These are phyloP conservation scores for Knufia petricola DNA, from an alignment of 2,329 filamentous ascomycete genomes.

Conservation along the genomic window DNA sequence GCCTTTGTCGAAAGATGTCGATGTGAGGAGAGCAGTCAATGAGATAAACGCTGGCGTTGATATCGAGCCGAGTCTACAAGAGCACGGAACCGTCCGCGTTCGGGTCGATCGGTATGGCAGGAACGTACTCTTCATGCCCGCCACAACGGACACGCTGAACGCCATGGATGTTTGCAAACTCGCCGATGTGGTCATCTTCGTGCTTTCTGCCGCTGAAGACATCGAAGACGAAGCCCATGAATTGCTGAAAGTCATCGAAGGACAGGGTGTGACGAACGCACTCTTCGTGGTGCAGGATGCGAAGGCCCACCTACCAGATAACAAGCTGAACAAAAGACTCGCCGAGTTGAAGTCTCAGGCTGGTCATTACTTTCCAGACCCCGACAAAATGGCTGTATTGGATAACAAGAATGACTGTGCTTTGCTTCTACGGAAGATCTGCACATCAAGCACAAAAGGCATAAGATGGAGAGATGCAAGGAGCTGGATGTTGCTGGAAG, in stretches of 20 bases:
- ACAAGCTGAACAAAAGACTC: conserved; percentile 65
- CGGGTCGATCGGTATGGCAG: conserved; percentile 89
- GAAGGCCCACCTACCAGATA: conserved; percentile 66
- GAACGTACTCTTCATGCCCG: conserved; percentile 74
- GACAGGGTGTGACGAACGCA: conserved; percentile 90
- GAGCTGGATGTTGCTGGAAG: conserved; percentile 89
- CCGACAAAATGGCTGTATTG: conserved; percentile 82
- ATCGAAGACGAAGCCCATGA: conserved; percentile 77
- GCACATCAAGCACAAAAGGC: conserved; percentile 85
- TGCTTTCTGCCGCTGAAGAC: conserved; percentile 72
- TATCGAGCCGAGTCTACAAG: conserved; percentile 55
- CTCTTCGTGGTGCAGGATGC: conserved; percentile 74
- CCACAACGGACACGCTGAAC: conserved; percentile 62
- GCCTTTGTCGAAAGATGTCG: conserved; percentile 65
- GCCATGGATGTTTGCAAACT: conserved; percentile 77
- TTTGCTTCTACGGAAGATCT: conserved; percentile 82
- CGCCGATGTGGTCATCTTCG: conserved; percentile 82
- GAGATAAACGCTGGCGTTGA: conserved; percentile 72
- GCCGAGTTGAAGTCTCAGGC: conserved; percentile 85
- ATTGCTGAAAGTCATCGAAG: conserved; percentile 77
- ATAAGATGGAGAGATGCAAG: conserved; percentile 91
- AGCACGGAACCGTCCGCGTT: conserved; percentile 52
- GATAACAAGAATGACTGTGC: conserved; percentile 84
- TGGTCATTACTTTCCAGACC: conserved; percentile 83
- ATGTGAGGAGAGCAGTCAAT: conserved; percentile 57